Conservation (phyloP, 139 green algal species). For the Volvox africanus region DNA sequence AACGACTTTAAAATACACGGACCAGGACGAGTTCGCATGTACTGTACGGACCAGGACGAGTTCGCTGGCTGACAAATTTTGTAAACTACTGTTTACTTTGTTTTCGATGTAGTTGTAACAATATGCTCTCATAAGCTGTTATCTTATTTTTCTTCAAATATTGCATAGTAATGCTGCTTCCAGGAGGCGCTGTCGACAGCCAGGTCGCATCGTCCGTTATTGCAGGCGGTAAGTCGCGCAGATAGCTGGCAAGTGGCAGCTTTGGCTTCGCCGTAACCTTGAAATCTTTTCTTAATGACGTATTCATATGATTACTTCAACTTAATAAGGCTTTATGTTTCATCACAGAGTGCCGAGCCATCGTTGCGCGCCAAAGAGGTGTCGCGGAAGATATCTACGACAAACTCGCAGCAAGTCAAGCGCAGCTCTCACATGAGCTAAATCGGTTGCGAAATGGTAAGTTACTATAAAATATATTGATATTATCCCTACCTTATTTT, state of each 20-base stretch:
- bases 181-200: background rate
- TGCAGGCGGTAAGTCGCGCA: background rate
- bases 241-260: too few species aligned
- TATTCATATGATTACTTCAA: background rate
- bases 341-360: background rate
- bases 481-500: too few species aligned
- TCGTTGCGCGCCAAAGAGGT: background rate
- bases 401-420: conserved; percentile 8
- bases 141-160: too few species aligned
- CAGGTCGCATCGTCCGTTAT: background rate
- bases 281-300: background rate
- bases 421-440: background rate
- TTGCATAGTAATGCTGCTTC: background rate
- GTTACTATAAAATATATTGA: background rate
- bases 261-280: background rate
- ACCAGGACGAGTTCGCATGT: too few species aligned
- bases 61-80: too few species aligned
- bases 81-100: too few species aligned
- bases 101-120: too few species aligned
- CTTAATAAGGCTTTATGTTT: background rate
- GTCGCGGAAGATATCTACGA: background rate
- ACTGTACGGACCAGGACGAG: too few species aligned
- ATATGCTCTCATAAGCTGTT: too few species aligned
- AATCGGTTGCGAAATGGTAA: background rate
- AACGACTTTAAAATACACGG: too few species aligned